A percentile compares a stretch with the other conserved stretches of the same genome.
Conservation (phyloP, 2,329 filamentous ascomycete species). For the Thielaviopsis euricoi region DNA sequence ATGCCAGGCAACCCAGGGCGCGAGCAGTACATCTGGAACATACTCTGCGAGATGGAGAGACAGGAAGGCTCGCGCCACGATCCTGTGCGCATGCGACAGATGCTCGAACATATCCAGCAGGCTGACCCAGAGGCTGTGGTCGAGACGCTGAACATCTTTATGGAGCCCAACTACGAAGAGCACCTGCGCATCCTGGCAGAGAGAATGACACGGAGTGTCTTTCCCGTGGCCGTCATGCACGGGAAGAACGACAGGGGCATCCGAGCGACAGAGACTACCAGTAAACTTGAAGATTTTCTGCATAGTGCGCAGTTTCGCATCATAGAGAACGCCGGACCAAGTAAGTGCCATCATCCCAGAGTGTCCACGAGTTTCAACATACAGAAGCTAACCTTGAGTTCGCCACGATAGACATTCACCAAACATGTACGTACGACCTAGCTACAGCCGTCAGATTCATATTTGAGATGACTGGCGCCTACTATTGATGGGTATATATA, state of each 20-base stretch:
- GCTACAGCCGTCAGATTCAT: no score
- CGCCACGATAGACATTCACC: no score
- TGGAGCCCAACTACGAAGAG: background rate
- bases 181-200: background rate
- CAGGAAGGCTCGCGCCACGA: background rate
- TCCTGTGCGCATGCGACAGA: background rate
- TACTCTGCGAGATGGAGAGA: slow-evolving; percentile 3
- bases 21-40: slow-evolving; percentile 3
- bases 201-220: background rate
- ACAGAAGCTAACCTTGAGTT: background rate
- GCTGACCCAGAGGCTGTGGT: background rate
- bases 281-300: background rate
- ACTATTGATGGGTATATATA: no score
- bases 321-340: background rate
- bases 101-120: background rate
- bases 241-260: background rate
- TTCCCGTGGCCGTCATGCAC: background rate
- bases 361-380: background rate
- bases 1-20: background rate
- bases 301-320: background rate
- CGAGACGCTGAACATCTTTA: background rate
- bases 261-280: background rate
- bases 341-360: background rate
- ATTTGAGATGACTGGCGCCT: no score
- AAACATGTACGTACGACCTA: no score